These are phyloP conservation scores for Acorus calamus DNA, from an alignment of 106 monocot genomes.

Conservation along the genomic window DNA sequence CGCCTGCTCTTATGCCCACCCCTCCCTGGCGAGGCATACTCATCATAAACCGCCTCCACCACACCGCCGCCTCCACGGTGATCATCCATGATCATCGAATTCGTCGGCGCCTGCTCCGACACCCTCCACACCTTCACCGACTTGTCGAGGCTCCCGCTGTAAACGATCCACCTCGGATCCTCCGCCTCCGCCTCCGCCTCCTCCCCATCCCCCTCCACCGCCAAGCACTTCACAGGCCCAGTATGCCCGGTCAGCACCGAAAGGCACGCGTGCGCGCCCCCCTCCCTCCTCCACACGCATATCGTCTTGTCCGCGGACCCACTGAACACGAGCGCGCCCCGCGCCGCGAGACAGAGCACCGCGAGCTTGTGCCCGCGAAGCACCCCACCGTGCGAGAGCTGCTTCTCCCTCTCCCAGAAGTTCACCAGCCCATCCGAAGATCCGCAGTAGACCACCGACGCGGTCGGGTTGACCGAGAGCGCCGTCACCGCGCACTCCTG, in stretches of 20 bases:
- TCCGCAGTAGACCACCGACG: conserved; percentile 45
- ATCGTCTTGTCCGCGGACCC: conserved; percentile 33
- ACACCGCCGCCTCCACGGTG: no score
- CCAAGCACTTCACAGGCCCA: conserved; percentile 38
- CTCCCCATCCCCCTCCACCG: conserved; percentile 31
- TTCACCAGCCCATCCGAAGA: conserved; percentile 51
- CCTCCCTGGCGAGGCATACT: no score
- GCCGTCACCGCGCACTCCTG: conserved; percentile 55
- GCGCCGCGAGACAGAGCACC: conserved; percentile 18
- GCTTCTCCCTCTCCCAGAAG: conserved; percentile 40
- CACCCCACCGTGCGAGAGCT: conserved; percentile 13
- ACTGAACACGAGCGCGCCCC: conserved; percentile 20
- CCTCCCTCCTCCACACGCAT: conserved; percentile 21
- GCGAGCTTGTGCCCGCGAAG: conserved; percentile 15
- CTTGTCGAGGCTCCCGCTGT: conserved; percentile 54
- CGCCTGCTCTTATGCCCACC: no score
- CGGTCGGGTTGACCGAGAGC: conserved; percentile 23
- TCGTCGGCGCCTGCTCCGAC: conserved; percentile 12
- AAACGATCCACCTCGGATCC: conserved; percentile 27
- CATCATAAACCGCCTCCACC: no score
- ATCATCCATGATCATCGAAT: no score
- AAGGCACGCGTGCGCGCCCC: conserved; percentile 3
- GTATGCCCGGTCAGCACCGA: conserved; percentile 39
- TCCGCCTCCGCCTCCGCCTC: background rate
- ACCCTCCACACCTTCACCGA: conserved; percentile 53